Evolutionary conservation across 2,329 filamentous ascomycete genomes (phyloP).

Genomic region (Coniella vitis): DNA sequence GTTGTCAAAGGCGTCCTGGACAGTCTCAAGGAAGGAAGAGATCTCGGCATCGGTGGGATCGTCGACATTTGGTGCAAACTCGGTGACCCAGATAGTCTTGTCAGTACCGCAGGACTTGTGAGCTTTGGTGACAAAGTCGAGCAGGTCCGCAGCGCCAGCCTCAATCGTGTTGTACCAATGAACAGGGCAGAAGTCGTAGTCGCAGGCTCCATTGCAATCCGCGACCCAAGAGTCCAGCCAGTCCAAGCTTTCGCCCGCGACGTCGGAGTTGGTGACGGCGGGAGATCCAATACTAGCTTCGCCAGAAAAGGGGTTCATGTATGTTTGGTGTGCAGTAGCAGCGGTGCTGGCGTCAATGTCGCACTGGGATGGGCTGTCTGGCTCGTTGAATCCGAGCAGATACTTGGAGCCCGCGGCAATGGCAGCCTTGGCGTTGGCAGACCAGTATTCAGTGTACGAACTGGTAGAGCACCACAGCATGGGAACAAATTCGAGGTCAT

Average conservation of each 20-base stretch:
- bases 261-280: constrained; percentile 54
- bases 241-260: constrained; percentile 41
- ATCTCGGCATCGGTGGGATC: constrained; percentile 29
- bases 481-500: constrained; percentile 53
- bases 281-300: constrained; percentile 51
- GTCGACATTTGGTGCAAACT: constrained; percentile 50
- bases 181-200: constrained; percentile 52
- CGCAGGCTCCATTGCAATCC: constrained; percentile 45
- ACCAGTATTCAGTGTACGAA: constrained; percentile 44
- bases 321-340: constrained; percentile 44
- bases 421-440: constrained; percentile 39
- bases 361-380: constrained; percentile 53
- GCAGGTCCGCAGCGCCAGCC: constrained; percentile 43
- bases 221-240: constrained; percentile 48
- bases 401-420: constrained; percentile 47
- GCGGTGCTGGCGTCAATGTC: constrained; percentile 48
- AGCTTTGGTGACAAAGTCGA: constrained; percentile 44
- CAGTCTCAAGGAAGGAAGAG: constrained; percentile 40
- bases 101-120: constrained; percentile 34
- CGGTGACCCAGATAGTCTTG: constrained; percentile 56
- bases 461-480: constrained; percentile 53
- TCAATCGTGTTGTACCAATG: constrained; percentile 53
- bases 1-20: constrained; percentile 42
- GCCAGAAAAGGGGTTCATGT: constrained; percentile 49
- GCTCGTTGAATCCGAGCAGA: constrained; percentile 67